Conservation (phyloP, 139 green algal species). For the Auxenochlorella pyrenoidosa region DNA sequence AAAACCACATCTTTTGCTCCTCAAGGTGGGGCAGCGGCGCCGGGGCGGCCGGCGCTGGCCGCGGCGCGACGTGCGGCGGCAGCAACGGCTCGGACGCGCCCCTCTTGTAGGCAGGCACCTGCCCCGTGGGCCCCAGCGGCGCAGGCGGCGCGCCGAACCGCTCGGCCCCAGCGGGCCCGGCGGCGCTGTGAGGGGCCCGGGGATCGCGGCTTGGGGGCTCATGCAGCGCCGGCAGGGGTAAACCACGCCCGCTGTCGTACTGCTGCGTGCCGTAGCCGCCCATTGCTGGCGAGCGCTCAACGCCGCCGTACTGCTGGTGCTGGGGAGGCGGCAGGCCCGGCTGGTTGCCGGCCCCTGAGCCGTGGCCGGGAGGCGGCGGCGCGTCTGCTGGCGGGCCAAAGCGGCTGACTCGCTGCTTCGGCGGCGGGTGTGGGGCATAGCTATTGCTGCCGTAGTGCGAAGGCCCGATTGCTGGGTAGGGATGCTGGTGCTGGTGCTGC, state of each 20-base stretch:
- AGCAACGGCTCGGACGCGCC: background rate
- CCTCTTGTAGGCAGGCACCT: background rate
- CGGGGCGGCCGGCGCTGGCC: no score
- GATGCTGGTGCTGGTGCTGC: background rate
- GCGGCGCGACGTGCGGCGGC: background rate
- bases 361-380: background rate
- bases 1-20: constrained; percentile 1
- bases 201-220: no score
- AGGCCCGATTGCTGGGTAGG: background rate
- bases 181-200: background rate
- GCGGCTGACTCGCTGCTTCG: background rate
- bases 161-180: no score
- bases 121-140: no score
- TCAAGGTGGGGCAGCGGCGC: background rate
- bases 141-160: no score
- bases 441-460: background rate
- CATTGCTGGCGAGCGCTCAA: no score
- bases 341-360: background rate
- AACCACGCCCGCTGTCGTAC: no score
- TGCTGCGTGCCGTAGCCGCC: background rate
- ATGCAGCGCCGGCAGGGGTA: no score
- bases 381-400: background rate
- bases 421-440: background rate
- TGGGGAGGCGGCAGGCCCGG: background rate
- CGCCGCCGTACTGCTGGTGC: background rate